phyloP scores from a whole-genome alignment of 1,284 basidiomycete genomes.

The Ganoderma lucidum region DNA sequence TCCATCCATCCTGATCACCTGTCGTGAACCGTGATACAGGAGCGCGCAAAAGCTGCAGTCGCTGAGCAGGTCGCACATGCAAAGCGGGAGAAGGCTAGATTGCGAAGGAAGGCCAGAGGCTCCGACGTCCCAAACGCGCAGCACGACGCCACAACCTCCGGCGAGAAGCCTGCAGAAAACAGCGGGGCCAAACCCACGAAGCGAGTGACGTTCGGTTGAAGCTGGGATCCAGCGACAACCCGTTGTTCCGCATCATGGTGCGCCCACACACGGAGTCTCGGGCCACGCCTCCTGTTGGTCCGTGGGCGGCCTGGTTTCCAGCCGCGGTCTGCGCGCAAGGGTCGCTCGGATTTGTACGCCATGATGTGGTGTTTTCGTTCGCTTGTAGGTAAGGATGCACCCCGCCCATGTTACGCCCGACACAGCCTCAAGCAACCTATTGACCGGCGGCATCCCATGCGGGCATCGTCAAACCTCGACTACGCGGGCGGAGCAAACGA shows the following conservation, averaged over 20 bases:
- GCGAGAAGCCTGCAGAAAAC: conserved; percentile 11
- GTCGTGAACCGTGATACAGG: conserved; percentile 25
- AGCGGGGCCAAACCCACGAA: conserved; percentile 19
- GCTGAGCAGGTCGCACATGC: conserved; percentile 36
- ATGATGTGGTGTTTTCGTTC: conserved; percentile 11
- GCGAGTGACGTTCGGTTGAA: conserved; percentile 32
- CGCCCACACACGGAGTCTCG: background rate
- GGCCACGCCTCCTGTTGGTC: background rate
- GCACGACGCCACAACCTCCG: conserved; percentile 2
- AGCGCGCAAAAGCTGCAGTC: conserved; percentile 39
- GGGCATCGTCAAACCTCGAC: conserved; percentile 5
- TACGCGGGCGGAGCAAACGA: background rate
- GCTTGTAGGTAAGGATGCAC: background rate
- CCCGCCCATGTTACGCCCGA: conserved; percentile 22
- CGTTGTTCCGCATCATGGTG: conserved; percentile 17
- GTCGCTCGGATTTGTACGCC: conserved; percentile 1
- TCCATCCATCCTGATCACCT: conserved; percentile 15
- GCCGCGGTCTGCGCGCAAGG: background rate
- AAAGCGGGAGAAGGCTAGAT: conserved; percentile 42
- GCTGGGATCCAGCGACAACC: background rate
- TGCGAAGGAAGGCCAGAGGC: conserved; percentile 31
- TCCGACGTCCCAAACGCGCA: conserved; percentile 12
- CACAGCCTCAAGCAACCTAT: conserved; percentile 26
- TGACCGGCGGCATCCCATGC: conserved; percentile 8
- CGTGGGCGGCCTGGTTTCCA: conserved; percentile 1